Conservation (phyloP, 768 basidiomycete species). For the Cystofilobasidium bisporidii region DNA sequence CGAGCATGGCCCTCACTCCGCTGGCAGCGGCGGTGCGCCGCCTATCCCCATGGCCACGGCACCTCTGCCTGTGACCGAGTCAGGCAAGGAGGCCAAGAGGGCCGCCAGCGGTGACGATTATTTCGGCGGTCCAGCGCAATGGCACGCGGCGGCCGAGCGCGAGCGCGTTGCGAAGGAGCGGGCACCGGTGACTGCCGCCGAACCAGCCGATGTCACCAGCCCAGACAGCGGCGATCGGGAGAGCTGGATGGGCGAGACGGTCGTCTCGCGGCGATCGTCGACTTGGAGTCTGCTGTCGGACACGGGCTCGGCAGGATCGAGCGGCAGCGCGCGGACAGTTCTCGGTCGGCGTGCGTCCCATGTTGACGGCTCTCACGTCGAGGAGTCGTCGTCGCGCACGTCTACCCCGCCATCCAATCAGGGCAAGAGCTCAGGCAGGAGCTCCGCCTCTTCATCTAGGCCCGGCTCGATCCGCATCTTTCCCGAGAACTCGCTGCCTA, state of each 20-base stretch:
- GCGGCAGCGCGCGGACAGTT: conserved; percentile 18
- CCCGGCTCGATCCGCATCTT: not conserved
- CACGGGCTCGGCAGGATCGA: conserved; percentile 1
- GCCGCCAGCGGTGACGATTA: conserved; percentile 21
- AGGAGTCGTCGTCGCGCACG: not conserved
- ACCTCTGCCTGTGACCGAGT: conserved; percentile 13
- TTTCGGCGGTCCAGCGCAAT: conserved; percentile 9
- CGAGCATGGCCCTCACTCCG: conserved; percentile 10
- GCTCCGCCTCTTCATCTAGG: not conserved
- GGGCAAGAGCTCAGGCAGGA: too few relatives aligned
- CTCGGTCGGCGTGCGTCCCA: conserved; percentile 5
- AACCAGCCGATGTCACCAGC: not conserved
- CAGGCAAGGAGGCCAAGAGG: not conserved
- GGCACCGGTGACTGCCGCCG: not conserved
- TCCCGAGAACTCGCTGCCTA: not conserved
- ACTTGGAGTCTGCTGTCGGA: not conserved
- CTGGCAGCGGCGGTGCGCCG: not conserved
- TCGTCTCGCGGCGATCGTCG: not conserved
- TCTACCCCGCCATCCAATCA: not conserved
- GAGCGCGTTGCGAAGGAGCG: not conserved
- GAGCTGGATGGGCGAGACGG: not conserved
- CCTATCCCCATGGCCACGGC: conserved; percentile 24
- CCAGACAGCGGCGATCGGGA: not conserved
- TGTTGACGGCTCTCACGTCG: not conserved
- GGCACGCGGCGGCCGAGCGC: not conserved